phyloP scores from a whole-genome alignment of 176 grass and related monocot genomes.

The Sorghum bicolor region Sorghum_bicolor_NCBIv3 NC_012871.2:8160501-8161000 shows the following conservation, averaged over 20 bases:
- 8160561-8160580: too few species aligned
- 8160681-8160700: too few species aligned
- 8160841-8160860: background rate
- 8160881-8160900: conserved; percentile 12
- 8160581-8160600: too few species aligned
- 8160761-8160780: background rate
- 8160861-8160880: background rate
- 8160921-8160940: background rate
- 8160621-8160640: too few species aligned
- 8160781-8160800: background rate
- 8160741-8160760: background rate
- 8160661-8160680: too few species aligned
- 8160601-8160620: too few species aligned
- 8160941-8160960: background rate
- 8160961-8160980: background rate
- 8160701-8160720: too few species aligned
- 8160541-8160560: too few species aligned
- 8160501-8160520: too few species aligned
- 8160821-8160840: background rate
- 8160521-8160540: too few species aligned
- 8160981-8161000: conserved; percentile 22
- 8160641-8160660: too few species aligned
- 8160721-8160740: background rate
- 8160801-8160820: too few species aligned
- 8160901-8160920: background rate